Evolutionary conservation across 495 filamentous ascomycete species (phyloP).

Genomic region (Aspergillus cavernicola): DNA sequence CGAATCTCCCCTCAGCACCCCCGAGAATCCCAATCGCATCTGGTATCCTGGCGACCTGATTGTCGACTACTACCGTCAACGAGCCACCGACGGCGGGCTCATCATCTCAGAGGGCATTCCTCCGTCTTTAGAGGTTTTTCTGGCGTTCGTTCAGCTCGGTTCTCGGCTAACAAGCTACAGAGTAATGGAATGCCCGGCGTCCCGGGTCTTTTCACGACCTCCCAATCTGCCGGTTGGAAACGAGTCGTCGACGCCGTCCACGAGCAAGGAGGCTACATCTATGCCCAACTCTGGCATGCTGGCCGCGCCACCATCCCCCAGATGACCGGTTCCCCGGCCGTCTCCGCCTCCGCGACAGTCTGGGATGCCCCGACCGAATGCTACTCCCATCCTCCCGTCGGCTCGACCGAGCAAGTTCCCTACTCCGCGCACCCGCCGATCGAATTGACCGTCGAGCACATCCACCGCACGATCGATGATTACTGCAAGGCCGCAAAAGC

Average conservation of each 20-base stretch:
- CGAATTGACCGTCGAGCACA: constrained; percentile 42
- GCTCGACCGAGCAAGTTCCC: constrained; percentile 31
- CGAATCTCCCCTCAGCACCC: constrained; percentile 35
- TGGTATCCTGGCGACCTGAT: constrained; percentile 45
- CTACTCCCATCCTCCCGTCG: constrained; percentile 34
- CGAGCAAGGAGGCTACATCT: constrained; percentile 48
- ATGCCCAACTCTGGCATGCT: constrained; percentile 50
- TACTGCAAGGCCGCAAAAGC: constrained; percentile 30
- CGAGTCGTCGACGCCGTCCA: constrained; percentile 52
- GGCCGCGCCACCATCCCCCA: constrained; percentile 48
- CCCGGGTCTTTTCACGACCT: constrained; percentile 46
- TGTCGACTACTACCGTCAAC: constrained; percentile 54
- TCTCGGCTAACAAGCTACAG: neutral
- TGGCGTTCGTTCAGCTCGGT: too few relatives aligned
- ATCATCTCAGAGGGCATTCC: constrained; percentile 54
- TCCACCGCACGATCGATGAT: constrained; percentile 27
- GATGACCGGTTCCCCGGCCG: constrained; percentile 37
- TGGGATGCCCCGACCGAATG: constrained; percentile 40
- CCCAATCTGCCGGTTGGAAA: constrained; percentile 49
- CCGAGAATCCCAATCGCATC: constrained; percentile 40
- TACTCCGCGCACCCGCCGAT: constrained; percentile 45
- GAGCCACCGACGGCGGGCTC: constrained; percentile 49
- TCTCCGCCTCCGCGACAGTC: constrained; percentile 36
- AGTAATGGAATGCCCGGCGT: constrained; percentile 41
- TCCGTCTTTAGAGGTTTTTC: constrained; percentile 47